phyloP scores from a whole-genome alignment of 192 early-diverging fungal species.

The Coemansia erecta region DNA sequence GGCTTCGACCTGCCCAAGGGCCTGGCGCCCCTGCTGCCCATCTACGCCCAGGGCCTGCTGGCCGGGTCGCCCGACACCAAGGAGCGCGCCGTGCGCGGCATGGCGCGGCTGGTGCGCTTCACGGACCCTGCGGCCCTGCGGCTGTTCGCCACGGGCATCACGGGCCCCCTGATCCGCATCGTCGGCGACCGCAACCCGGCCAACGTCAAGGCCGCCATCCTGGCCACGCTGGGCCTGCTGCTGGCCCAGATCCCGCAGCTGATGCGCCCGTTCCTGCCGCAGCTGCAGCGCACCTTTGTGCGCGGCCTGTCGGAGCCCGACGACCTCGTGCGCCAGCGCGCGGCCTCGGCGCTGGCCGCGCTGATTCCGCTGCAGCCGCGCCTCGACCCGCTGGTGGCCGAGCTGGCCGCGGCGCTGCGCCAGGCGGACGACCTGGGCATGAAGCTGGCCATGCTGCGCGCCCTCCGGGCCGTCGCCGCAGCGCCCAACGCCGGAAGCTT shows the following conservation, averaged over 20 bases:
- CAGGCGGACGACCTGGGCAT: constrained; percentile 29
- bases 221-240: constrained; percentile 78
- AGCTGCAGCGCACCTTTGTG: constrained; percentile 95
- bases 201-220: constrained; percentile 90
- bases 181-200: constrained; percentile 91
- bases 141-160: constrained; percentile 91
- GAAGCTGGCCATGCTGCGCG: constrained; percentile 32
- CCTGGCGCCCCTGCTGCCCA: constrained; percentile 83
- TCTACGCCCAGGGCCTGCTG: constrained; percentile 93
- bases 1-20: constrained; percentile 94
- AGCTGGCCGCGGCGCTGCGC: constrained; percentile 25
- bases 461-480: constrained; percentile 26
- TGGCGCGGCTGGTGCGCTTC: constrained; percentile 70
- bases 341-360: constrained; percentile 71
- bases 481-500: constrained; percentile 31
- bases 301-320: constrained; percentile 79
- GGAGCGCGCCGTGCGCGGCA: constrained; percentile 81
- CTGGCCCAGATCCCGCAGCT: constrained; percentile 81
- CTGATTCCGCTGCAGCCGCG: constrained; percentile 43
- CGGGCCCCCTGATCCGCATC: constrained; percentile 96
- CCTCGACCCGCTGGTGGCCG: constrained; percentile 47
- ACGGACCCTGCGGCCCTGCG: constrained; percentile 67
- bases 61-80: constrained; percentile 79
- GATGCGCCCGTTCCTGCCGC: constrained; percentile 96
- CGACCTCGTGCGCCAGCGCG: constrained; percentile 76